Percentiles rank a stretch among this genome's conserved stretches.
phyloP scores from a whole-genome alignment of 163 green algal species.

The Chloroidium sp. region DNA sequence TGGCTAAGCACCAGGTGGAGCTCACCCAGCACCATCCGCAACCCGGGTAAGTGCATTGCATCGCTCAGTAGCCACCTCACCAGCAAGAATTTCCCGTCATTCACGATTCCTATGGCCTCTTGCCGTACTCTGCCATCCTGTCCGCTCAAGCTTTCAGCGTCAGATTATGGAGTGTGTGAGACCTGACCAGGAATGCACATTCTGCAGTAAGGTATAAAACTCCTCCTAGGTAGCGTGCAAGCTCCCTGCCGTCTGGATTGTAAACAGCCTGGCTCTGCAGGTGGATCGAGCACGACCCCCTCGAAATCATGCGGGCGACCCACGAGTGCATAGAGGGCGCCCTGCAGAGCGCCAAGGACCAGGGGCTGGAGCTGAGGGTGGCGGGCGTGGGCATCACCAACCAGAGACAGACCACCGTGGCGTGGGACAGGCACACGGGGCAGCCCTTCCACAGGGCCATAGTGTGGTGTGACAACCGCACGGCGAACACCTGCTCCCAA shows the following conservation, averaged over 20 bases:
- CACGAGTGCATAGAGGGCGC: slow-evolving; percentile 54
- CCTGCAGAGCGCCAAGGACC: slow-evolving; percentile 27
- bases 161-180: too few species aligned
- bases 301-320: slow-evolving; percentile 67
- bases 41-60: slow-evolving; percentile 43
- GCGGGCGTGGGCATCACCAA: slow-evolving; percentile 85
- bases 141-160: too few species aligned
- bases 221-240: too few species aligned
- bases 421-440: slow-evolving; percentile 82
- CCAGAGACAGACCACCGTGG: slow-evolving; percentile 87
- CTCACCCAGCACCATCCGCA: slow-evolving; percentile 61
- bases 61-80: too few species aligned
- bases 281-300: slow-evolving; percentile 90
- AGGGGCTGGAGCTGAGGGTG: slow-evolving; percentile 23
- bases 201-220: too few species aligned
- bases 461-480: slow-evolving; percentile 93
- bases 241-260: too few species aligned
- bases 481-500: slow-evolving; percentile 44
- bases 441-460: slow-evolving; percentile 88
- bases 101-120: too few species aligned
- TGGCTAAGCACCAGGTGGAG: slow-evolving; percentile 62
- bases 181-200: too few species aligned
- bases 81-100: too few species aligned
- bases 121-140: too few species aligned
- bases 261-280: slow-evolving; percentile 25